Evolutionary conservation across 108 stramenopile species (phyloP).

Genomic region (Licmophora abbreviata): DNA sequence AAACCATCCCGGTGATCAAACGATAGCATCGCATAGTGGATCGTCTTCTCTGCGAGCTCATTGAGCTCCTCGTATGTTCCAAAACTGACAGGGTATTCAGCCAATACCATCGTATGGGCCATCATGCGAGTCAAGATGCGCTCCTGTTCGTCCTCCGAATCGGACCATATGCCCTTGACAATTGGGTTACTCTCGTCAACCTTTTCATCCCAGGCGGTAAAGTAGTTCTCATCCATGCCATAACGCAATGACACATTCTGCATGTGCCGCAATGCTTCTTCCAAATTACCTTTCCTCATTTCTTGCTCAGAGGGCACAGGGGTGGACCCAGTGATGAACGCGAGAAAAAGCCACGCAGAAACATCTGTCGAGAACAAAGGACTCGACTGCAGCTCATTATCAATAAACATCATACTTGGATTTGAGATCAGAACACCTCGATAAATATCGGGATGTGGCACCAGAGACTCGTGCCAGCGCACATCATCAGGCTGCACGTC

Average conservation of each 20-base stretch:
- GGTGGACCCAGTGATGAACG: slow-evolving; percentile 9
- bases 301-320: slow-evolving; percentile 12
- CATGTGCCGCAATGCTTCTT: slow-evolving; percentile 17
- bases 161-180: slow-evolving; percentile 9
- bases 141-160: neutral
- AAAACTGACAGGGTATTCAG: slow-evolving; percentile 22
- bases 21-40: neutral
- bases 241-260: slow-evolving; percentile 10
- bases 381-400: slow-evolving; percentile 7
- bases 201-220: slow-evolving; percentile 1
- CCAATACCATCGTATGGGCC: slow-evolving; percentile 17
- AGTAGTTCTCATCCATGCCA: slow-evolving; percentile 20
- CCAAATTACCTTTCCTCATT: slow-evolving; percentile 14
- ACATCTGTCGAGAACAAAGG: slow-evolving; percentile 32
- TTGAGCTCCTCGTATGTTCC: slow-evolving; percentile 25
- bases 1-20: slow-evolving; percentile 1
- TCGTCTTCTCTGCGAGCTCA: slow-evolving; percentile 15
- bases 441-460: slow-evolving; percentile 11
- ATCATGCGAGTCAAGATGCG: slow-evolving; percentile 7
- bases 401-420: slow-evolving; percentile 48
- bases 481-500: neutral
- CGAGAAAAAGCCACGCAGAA: slow-evolving; percentile 20
- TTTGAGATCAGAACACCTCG: slow-evolving; percentile 21
- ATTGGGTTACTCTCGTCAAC: slow-evolving; percentile 12
- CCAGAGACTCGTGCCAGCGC: neutral